phyloP scores from a whole-genome alignment of 805 yeast genomes.

The Candida nonsorbophila region DNA sequence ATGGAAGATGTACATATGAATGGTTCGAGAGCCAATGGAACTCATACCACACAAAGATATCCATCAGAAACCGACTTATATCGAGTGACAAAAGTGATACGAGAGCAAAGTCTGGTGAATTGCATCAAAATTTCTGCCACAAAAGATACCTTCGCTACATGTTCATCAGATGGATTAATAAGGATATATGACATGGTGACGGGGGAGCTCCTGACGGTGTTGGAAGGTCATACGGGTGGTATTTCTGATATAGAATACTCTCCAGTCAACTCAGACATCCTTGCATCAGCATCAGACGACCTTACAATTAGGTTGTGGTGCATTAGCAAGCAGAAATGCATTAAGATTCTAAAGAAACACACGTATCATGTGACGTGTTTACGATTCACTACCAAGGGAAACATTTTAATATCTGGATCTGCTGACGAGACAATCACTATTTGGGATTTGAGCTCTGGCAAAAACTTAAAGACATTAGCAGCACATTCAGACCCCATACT shows the following conservation, averaged over 20 bases:
- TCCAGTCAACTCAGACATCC: constrained; percentile 56
- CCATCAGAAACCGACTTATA: too few species aligned
- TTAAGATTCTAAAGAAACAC: constrained; percentile 62
- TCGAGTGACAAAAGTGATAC: too few species aligned
- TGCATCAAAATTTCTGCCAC: constrained; percentile 54
- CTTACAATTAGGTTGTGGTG: constrained; percentile 73
- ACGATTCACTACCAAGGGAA: constrained; percentile 68
- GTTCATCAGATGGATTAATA: constrained; percentile 27
- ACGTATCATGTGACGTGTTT: constrained; percentile 79
- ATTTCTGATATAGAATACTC: constrained; percentile 75
- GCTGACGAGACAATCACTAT: constrained; percentile 87
- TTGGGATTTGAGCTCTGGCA: constrained; percentile 79
- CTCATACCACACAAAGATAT: too few species aligned
- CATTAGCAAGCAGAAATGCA: constrained; percentile 43
- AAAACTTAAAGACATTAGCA: constrained; percentile 69
- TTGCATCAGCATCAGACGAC: constrained; percentile 89
- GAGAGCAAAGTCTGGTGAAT: too few species aligned
- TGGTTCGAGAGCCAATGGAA: neutral
- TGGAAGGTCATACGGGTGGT: constrained; percentile 62
- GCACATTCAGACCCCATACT: constrained; percentile 93
- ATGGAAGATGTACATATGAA: neutral
- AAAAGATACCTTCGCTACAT: constrained; percentile 51
- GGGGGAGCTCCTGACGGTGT: constrained; percentile 26
- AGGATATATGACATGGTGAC: constrained; percentile 16
- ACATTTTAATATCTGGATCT: constrained; percentile 73